Base-by-base conservation (phyloP, 2,329 filamentous ascomycete genomes). In the Cladosporium oxysporum region DNA sequence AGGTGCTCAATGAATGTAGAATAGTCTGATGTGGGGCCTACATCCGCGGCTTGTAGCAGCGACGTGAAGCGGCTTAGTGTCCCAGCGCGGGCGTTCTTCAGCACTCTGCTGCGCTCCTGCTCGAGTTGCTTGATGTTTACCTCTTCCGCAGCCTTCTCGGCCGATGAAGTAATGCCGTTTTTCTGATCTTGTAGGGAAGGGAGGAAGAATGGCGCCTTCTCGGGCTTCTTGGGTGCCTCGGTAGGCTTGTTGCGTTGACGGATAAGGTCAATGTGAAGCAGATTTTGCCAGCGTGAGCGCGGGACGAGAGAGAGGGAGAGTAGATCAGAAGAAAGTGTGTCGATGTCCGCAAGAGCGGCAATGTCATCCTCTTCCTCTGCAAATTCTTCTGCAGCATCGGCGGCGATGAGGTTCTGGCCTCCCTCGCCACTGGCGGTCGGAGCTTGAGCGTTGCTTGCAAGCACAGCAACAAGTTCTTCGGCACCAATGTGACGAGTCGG, bases 141-240 rank as follows among this genome's bases (percentile, higher is more conserved):
- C 3, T 73, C 65, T 16, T 72, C 76, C 37, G 52, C 44, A 6
- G 73, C 69, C 52, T 65, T 60, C 47, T 65, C 41, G 2, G 55
- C 47, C 12, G 63, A 37, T 10, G 53, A 59, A 5, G 55, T 65
- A n/a, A 59, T 77, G 65, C 59, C 53, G 35, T 75, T 73, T 44
- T 73, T 70, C 10, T 68, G 64, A 49, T 74, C 71, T 55, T 84
- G 83, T 5, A 90, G 81, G 0, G 90, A 90, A 0, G 93, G 92
- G 4, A 98, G 83, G 83, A 98, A 98, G 83, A 98, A 98, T 0
- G 95, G 96, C 0, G 94, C 94, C 75, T 96, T 96, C 76, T 97
- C 92, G 0, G 95, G 95, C 7, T 88, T 86, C 80, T 97, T 97
- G 18, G 93, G 93, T 0, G 93, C 87, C 77, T 97, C 93, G 70